Evolutionary conservation across 2,329 filamentous ascomycete genomes (phyloP).

Genomic region (Paecilomyces sp.): DNA sequence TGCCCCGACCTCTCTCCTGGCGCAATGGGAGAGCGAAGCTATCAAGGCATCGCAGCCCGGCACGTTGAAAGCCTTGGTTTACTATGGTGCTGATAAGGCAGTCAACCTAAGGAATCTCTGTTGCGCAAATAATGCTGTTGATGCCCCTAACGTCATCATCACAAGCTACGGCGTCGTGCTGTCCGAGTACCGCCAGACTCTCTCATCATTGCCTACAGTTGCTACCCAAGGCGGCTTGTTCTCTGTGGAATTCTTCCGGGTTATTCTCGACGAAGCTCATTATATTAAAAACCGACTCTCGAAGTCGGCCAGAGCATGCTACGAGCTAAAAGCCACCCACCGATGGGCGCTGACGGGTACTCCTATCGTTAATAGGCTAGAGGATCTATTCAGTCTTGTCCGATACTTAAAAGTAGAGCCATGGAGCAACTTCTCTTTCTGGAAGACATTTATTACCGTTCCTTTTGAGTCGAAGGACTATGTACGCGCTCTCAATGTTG

Average conservation of each 20-base stretch:
- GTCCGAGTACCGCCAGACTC: slow-evolving; percentile 77
- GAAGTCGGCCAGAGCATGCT: slow-evolving; percentile 92
- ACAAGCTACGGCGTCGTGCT: slow-evolving; percentile 90
- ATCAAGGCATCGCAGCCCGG: slow-evolving; percentile 81
- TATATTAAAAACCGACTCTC: slow-evolving; percentile 84
- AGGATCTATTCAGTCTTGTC: slow-evolving; percentile 89
- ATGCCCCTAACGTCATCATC: slow-evolving; percentile 83
- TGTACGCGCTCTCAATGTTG: slow-evolving; percentile 85
- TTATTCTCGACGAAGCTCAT: slow-evolving; percentile 94
- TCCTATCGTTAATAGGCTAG: slow-evolving; percentile 90
- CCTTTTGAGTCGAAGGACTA: slow-evolving; percentile 96
- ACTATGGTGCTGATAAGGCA: slow-evolving; percentile 83
- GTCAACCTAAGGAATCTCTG: slow-evolving; percentile 73
- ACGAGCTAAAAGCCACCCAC: slow-evolving; percentile 76
- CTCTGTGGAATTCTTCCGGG: slow-evolving; percentile 85
- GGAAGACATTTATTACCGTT: slow-evolving; percentile 97
- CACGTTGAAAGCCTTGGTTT: slow-evolving; percentile 76
- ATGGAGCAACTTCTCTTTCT: slow-evolving; percentile 98
- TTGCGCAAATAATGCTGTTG: slow-evolving; percentile 61
- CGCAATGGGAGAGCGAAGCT: slow-evolving; percentile 95
- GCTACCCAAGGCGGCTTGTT: slow-evolving; percentile 71
- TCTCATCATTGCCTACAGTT: slow-evolving; percentile 51
- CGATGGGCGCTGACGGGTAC: slow-evolving; percentile 93
- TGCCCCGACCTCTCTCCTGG: slow-evolving; percentile 93
- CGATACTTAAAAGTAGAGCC: slow-evolving; percentile 90